Conservation (phyloP, 257 asterid species). For the Solanum virginianum region DNA sequence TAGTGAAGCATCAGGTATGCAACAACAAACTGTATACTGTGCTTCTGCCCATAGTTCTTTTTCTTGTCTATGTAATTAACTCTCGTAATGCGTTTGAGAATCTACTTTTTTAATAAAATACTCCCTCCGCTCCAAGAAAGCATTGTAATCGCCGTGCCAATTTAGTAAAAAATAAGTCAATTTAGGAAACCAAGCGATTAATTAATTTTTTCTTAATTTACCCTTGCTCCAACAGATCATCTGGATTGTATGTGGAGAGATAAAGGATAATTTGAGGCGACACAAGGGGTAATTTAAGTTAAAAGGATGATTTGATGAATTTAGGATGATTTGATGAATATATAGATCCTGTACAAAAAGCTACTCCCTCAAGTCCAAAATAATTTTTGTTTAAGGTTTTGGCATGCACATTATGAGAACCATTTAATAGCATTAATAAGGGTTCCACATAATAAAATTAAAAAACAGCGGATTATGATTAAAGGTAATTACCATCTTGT, state of each 20-base stretch:
- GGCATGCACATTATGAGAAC: background rate
- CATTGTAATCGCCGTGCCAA: background rate
- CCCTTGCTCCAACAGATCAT: background rate
- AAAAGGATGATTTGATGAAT: background rate
- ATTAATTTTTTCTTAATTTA: background rate
- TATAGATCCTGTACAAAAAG: background rate
- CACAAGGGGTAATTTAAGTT: background rate
- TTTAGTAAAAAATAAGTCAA: background rate
- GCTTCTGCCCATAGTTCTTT: background rate
- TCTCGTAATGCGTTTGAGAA: background rate
- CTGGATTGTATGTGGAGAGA: background rate
- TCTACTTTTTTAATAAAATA: background rate
- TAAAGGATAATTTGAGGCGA: background rate
- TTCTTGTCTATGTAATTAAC: background rate
- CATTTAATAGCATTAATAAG: background rate
- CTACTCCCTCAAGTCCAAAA: background rate
- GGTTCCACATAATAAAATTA: too few species aligned
- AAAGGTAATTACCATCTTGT: conserved; percentile 66
- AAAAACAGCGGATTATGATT: background rate
- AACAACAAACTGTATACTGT: background rate
- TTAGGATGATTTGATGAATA: background rate
- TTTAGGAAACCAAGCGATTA: background rate
- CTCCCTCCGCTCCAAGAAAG: background rate
- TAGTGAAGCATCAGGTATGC: background rate
- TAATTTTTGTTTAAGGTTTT: background rate